Evolutionary conservation across 371 early-diverging fungal species (phyloP), one percentile per base, ranked within the genome.

Genomic region (Rhizopus delemar): DNA sequence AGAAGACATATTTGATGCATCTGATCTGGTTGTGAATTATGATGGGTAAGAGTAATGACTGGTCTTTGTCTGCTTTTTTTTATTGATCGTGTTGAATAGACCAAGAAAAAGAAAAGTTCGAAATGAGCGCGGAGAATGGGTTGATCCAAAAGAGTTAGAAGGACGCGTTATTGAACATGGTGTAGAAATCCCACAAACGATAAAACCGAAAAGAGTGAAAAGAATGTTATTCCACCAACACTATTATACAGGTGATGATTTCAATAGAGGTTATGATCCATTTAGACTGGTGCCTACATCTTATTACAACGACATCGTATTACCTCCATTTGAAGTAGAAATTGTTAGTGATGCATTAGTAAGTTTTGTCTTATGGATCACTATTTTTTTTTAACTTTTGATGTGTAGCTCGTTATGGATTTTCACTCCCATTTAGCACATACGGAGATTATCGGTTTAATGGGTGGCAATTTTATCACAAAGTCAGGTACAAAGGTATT

Each of bases 371-470:
- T 31, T 32, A 11, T 31, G 12, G 36, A 46, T 15, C 12, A 43
- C 11, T 54, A 5, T 54, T 4, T 41, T 16, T 6, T 58, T 1
- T 46, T 46, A 55, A 41, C 15, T 16, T 41, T 48, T 13, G 13
- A 38, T 38, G 2, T 43, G 7, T 69, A 87, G 90, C 76, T 89
- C 32, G 78, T 91, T 3, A 93, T 94, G 91, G 94, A 94, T 61
- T 85, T 94, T 56, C 94, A 94, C 63, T 78, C 93, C 13, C 92
- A 93, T 66, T 61, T 94, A 63, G 86, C 90, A 43, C 80, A 87
- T 38, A 89, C 93, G 3, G 94, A 94, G 66, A 87, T 94, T 11
- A 93, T 94, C 68, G 94, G 94, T 4, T 77, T 93, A 11, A 68
- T 94, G 5, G 94, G 92, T 16, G 94, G 94, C 0, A 73, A 74